Evolutionary conservation across 345 rosid genomes (phyloP), one percentile per base, ranked within the genome.

Genomic region (Mallotus nudiflorus): DNA sequence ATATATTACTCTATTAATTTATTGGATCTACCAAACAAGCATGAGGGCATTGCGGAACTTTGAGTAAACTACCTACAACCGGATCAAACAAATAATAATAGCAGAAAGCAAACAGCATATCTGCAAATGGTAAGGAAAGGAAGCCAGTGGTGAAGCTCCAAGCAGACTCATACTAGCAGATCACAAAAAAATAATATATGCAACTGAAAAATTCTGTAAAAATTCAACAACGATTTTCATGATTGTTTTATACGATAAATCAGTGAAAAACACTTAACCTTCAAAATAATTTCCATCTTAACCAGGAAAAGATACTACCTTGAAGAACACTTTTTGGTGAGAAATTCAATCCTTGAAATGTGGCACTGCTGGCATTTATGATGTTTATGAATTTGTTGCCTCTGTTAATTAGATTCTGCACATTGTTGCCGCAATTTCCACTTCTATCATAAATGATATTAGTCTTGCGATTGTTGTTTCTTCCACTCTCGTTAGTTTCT

Each of bases 321-420:
- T 81, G 86, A 80, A 85, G 88, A 81, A 87, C 86, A 65, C 89
- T 86, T 68, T 80, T 87, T 9, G 86, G 89, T 45, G 91, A 86
- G 67, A 85, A 77, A 54, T 76, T 78, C 50, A 82, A 33, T 14
- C 75, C 72, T 19, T 76, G 76, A 76, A 77, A 75, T 52, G 64
- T 58, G 18, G 74, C 61, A 62, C 59, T 49, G 27, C 67, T 69
- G 35, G 48, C 44, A 68, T 55, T 44, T 67, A 49, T 52, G 22
- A 49, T 68, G 69, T 56, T 50, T 28, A 45, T 72, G 42, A 9
- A 28, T 69, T 13, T 60, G 56, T 59, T 73, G 77, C 68, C 64
- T 51, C 31, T 37, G 24, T 53, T 45, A 40, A 57, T 60, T 49
- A 61, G 42, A 60, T 19, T 68, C 69, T 62, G 51, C 49, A 52